phyloP scores from a whole-genome alignment of 2,329 filamentous ascomycete species.

The Lizonia empirigonia region DNA sequence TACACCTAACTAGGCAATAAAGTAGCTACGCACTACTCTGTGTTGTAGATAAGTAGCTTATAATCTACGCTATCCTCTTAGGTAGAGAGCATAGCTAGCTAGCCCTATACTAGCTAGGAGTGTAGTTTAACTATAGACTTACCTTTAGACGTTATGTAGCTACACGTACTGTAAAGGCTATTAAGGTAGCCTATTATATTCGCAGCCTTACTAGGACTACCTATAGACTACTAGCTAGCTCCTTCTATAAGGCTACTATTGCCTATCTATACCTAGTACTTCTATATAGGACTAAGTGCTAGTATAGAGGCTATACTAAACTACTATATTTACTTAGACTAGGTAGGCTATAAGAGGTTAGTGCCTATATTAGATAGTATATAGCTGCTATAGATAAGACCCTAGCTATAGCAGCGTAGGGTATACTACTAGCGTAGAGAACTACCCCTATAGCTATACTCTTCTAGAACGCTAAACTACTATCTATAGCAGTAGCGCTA shows the following conservation, averaged over 20 bases:
- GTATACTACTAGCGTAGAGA: conserved; percentile 1
- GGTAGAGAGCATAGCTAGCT: neutral
- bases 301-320: conserved; percentile 7
- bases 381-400: neutral
- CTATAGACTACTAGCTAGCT: neutral
- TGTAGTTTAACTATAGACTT: conserved; percentile 12
- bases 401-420: neutral
- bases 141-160: conserved; percentile 7
- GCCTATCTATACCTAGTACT: conserved; percentile 8
- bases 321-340: neutral
- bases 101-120: conserved; percentile 10
- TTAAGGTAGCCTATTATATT: neutral
- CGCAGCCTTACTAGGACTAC: conserved; percentile 4
- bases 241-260: conserved; percentile 12
- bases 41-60: conserved; percentile 1
- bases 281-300: conserved; percentile 8
- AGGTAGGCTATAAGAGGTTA: too few relatives aligned
- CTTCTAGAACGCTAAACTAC: conserved; percentile 1
- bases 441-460: conserved; percentile 3
- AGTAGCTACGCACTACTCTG: neutral
- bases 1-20: conserved; percentile 12
- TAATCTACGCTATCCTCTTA: neutral
- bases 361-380: conserved; percentile 6
- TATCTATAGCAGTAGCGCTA: neutral
- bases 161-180: neutral